Percentiles rank a stretch among this genome's conserved stretches.
Evolutionary conservation across 2,329 filamentous ascomycete genomes (phyloP).

Genomic region (Colletotrichum viniferum): DNA sequence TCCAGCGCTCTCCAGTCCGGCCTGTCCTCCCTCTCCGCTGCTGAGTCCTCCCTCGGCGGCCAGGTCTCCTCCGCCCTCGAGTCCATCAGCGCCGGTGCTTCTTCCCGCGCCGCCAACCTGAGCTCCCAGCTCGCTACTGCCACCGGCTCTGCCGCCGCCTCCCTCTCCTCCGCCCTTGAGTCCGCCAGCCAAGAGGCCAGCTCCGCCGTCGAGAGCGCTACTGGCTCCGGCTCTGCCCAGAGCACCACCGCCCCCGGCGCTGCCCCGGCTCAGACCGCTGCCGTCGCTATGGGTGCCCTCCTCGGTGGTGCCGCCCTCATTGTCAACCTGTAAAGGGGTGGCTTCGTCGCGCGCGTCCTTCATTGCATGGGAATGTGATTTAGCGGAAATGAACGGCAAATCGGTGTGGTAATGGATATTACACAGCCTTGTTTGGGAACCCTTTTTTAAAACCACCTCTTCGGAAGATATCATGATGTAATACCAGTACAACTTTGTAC

Average conservation of each 20-base stretch:
- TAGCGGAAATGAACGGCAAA: not conserved
- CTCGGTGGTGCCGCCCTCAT: conserved; percentile 51
- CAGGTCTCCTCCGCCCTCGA: conserved; percentile 19
- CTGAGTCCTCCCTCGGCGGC: conserved; percentile 27
- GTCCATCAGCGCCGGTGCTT: conserved; percentile 1
- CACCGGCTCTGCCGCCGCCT: not conserved
- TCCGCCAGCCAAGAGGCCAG: not conserved
- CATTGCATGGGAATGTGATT: not conserved
- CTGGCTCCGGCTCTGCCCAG: conserved; percentile 10
- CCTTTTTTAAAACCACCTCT: not conserved
- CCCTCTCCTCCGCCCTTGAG: conserved; percentile 22
- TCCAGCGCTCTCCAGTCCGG: not conserved
- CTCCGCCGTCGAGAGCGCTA: conserved; percentile 20
- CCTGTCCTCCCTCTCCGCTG: conserved; percentile 25
- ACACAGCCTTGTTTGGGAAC: conserved; percentile 12
- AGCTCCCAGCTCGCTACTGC: conserved; percentile 30
- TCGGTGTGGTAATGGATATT: not conserved
- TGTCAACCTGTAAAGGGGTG: conserved; percentile 45
- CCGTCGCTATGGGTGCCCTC: conserved; percentile 49
- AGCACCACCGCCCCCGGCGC: conserved; percentile 25
- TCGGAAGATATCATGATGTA: conserved; percentile 16
- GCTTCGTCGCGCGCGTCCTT: not conserved
- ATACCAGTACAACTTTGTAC: conserved; percentile 19
- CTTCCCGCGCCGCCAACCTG: conserved; percentile 24
- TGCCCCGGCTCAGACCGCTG: conserved; percentile 42